Conservation (phyloP, 345 rosid species). For the Syzygium aromaticum region DNA sequence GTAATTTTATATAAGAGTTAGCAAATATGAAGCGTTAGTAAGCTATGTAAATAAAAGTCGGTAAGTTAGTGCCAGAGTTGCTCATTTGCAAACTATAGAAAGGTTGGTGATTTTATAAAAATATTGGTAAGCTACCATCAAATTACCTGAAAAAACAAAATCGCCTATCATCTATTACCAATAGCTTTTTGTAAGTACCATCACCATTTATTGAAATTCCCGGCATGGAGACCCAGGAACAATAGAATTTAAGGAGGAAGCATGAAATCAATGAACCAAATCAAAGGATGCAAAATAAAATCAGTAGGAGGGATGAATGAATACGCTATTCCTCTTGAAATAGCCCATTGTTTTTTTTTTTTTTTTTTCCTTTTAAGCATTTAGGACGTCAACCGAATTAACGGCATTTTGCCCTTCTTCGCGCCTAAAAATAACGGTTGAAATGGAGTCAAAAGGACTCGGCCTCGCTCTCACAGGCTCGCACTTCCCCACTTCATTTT, state of each 20-base stretch:
- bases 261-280: not conserved
- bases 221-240: rapidly evolving
- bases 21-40: not conserved
- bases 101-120: not conserved
- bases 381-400: not conserved
- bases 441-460: not conserved
- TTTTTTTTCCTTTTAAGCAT: rapidly evolving
- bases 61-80: not conserved
- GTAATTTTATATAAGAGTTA: not conserved
- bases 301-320: not conserved
- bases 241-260: not conserved
- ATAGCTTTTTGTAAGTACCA: not conserved
- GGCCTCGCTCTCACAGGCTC: not conserved
- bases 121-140: not conserved
- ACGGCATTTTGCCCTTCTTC: not conserved
- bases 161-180: not conserved
- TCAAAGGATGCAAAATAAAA: not conserved
- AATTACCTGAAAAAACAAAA: not conserved
- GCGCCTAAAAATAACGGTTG: not conserved
- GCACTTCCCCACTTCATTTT: not conserved
- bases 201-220: not conserved
- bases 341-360: not conserved
- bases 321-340: not conserved
- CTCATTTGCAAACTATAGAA: not conserved
- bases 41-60: not conserved